Evolutionary conservation across 2,329 filamentous ascomycete genomes (phyloP), one percentile per base, ranked within the genome.

Genomic region (Claviceps lovelessii): DNA sequence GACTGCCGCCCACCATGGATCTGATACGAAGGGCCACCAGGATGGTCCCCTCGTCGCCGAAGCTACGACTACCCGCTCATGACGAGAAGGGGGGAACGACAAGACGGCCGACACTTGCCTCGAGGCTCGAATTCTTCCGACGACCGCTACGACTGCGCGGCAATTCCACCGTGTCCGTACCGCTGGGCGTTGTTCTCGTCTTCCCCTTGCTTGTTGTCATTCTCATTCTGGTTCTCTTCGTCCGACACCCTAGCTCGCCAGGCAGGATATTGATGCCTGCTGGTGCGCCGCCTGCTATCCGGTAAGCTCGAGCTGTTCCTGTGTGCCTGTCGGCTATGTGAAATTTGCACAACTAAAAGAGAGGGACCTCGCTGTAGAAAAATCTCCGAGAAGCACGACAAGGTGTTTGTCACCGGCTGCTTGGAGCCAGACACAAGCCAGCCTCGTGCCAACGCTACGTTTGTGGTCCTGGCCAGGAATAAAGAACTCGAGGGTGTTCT

Each of bases 311-410:
- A 42, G n/a, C n/a, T 44, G 7, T 6, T 29, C 29, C 50, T 35
- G 9, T 23, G 23, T n/a, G n/a, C n/a, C n/a, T 49, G 15, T 33
- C n/a, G 4, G 46, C 19, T 9, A 37, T 49, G 11, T n/a, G n/a
- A n/a, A n/a, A 35, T 19, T 17, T 10, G n/a, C 13, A n/a, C 15
- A 39, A 23, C 52, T 54, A n/a, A 29, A 56, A 33, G 23, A 17
- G 33, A 19, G 7, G 5, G 19, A 47, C 54, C 19, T 49, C 23
- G 17, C 42, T n/a, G 60, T 66, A 95, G 90, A 62, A 91, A 90
- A 81, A 98, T 98, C 64, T 95, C 86, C 72, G 93, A 97, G 72
- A 88, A 94, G 65, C 83, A 97, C 71, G 93, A 98, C 73, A 95
- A 95, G 72, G 90, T 96, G 52, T 98, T 98, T 65, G 86, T 90